Percentiles rank a stretch among this genome's conserved stretches.
phyloP scores from a whole-genome alignment of 2,329 filamentous ascomycete genomes.

The Diaporthe aspalathi region DNA sequence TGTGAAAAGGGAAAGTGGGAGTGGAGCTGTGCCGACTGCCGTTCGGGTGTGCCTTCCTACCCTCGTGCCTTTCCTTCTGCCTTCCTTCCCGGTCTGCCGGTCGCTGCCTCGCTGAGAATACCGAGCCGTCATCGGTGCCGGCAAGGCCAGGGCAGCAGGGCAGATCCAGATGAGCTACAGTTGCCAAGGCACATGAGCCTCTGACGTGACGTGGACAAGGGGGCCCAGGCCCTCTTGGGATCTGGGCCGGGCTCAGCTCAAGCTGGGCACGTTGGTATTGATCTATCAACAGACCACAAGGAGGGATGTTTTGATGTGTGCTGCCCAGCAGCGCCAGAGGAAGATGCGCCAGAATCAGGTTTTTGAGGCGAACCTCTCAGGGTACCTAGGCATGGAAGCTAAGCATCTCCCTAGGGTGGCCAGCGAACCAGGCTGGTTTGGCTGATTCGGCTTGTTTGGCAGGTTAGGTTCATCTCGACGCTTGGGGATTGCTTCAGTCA shows the following conservation, averaged over 20 bases:
- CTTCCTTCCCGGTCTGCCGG: too few relatives aligned
- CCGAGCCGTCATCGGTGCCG: constrained; percentile 27
- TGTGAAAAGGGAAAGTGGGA: too few relatives aligned
- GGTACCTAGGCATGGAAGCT: too few relatives aligned
- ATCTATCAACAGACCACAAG: constrained; percentile 1
- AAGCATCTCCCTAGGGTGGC: too few relatives aligned
- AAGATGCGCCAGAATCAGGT: constrained; percentile 4
- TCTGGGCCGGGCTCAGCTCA: constrained; percentile 18
- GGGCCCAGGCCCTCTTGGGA: constrained; percentile 21
- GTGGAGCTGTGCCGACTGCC: constrained; percentile 15
- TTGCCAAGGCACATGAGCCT: constrained; percentile 22
- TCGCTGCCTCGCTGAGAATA: constrained; percentile 3
- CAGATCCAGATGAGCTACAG: too few relatives aligned
- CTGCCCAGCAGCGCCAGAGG: neutral
- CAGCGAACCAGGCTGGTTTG: too few relatives aligned
- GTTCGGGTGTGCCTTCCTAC: constrained; percentile 2
- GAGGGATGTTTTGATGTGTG: neutral
- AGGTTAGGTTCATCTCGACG: too few relatives aligned
- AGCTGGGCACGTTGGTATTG: constrained; percentile 1
- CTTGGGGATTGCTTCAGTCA: neutral
- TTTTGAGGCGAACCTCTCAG: neutral
- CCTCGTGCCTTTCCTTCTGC: too few relatives aligned
- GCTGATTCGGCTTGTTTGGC: too few relatives aligned
- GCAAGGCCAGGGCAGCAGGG: neutral
- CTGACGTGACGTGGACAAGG: constrained; percentile 27